phyloP scores from a whole-genome alignment of 441 rosid genomes.

The Mallotus repandus region DNA sequence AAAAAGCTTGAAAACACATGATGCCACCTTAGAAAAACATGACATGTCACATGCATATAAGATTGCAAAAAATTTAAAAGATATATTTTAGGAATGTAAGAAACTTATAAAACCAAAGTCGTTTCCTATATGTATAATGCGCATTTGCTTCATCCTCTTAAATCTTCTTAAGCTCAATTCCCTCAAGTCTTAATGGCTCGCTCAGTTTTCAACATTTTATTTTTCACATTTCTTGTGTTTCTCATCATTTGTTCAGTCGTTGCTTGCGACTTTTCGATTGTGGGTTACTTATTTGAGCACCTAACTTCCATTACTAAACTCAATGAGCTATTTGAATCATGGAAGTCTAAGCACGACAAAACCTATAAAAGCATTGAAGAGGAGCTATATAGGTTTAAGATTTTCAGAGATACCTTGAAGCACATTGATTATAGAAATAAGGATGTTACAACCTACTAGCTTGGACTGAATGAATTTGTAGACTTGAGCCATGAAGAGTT shows the following conservation, averaged over 20 bases:
- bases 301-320: conserved; percentile 56
- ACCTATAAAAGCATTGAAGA: conserved; percentile 55
- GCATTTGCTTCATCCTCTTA: conserved; percentile 17
- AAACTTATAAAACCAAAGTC: conserved; percentile 29
- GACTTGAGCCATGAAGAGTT: conserved; percentile 66
- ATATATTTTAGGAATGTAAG: conserved; percentile 48
- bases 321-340: conserved; percentile 55
- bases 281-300: conserved; percentile 54
- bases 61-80: too few relatives aligned
- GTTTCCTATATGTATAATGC: conserved; percentile 21
- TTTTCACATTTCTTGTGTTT: conserved; percentile 35
- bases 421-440: conserved; percentile 68
- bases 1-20: too few relatives aligned
- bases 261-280: too few relatives aligned
- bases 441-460: background rate
- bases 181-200: conserved; percentile 36
- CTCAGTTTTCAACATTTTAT: conserved; percentile 30
- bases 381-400: conserved; percentile 54
- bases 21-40: too few relatives aligned
- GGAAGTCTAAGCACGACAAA: conserved; percentile 61
- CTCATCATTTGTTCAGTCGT: conserved; percentile 27
- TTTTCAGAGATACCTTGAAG: conserved; percentile 60
- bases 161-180: too few relatives aligned
- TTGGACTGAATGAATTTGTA: conserved; percentile 56
- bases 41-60: too few relatives aligned